Evolutionary conservation across 257 asterid species (phyloP), one percentile per base, ranked within the genome.

Genomic region (Osmanthus fragrans): DNA sequence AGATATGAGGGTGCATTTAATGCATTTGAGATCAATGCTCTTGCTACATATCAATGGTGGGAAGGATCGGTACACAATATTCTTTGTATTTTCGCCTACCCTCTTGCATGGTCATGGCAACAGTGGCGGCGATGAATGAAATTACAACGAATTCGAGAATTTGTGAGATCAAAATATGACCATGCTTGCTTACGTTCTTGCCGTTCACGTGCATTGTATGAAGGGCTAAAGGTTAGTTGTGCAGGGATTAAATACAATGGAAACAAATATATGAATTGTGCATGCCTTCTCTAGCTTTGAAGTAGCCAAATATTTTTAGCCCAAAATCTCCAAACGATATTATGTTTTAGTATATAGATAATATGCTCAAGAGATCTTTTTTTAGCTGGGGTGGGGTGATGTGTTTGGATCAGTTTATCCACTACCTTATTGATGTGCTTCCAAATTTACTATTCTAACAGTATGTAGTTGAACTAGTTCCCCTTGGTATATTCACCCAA

Each of bases 241-340:
- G 27, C 27, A 25, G 27, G 27, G 27, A 25, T 25, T 36, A 11
- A 78, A 19, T 72, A 25, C 58, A n/a, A 67, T 29, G n/a, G 23
- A 66, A 65, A 51, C 73, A 16, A 54, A 72, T 25, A 11, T 54
- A 1, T 73, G 68, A 19, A 75, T 51, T 47, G 60, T 40, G 73
- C 71, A 75, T 78, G 71, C 77, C 56, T 47, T 72, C 33, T 76
- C 79, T 18, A 71, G 39, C 63, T 72, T 29, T 72, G 77, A 15
- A 40, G 63, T 67, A 65, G 18, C 69, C 34, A 36, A 42, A 54
- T 45, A 69, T 77, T 40, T 69, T 72, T 25, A 3, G 15, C 30
- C 4, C 30, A 23, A n/a, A 21, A 60, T 60, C 33, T 60, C 32
- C 67, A 60, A 21, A 60, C 2, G 15, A 60, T 60, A 19, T 4